Conservation (phyloP, 306 rosid species). For the Lagenaria siceraria region DNA sequence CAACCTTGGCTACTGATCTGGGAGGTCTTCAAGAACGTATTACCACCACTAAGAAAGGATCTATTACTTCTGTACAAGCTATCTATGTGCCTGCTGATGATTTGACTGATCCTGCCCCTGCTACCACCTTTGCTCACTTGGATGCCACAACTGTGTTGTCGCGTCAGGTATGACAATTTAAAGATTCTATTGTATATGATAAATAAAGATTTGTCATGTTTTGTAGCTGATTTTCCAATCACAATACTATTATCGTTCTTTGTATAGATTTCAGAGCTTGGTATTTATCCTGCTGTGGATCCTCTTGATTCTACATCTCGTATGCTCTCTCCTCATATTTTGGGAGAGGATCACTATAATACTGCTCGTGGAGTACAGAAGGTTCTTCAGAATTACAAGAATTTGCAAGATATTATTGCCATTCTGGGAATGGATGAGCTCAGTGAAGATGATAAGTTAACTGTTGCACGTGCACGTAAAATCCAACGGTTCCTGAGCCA, state of each 20-base stretch:
- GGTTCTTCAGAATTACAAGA: slow-evolving; percentile 93
- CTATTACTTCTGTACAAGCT: slow-evolving; percentile 98
- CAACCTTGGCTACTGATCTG: slow-evolving; percentile 94
- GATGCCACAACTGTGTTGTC: slow-evolving; percentile 98
- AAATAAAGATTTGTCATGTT: neutral
- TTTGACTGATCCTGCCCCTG: slow-evolving; percentile 99
- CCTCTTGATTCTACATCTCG: slow-evolving; percentile 97
- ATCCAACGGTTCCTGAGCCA: slow-evolving; percentile 75
- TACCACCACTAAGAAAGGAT: slow-evolving; percentile 96
- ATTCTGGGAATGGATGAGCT: slow-evolving; percentile 99
- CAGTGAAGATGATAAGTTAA: slow-evolving; percentile 94
- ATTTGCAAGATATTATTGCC: slow-evolving; percentile 97
- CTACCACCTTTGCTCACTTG: slow-evolving; percentile 97
- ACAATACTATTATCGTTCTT: neutral
- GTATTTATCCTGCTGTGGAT: slow-evolving; percentile 95
- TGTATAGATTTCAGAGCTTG: slow-evolving; percentile 85
- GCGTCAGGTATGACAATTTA: slow-evolving; percentile 52
- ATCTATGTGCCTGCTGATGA: slow-evolving; percentile 99
- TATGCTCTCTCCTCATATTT: slow-evolving; percentile 95
- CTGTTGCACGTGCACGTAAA: slow-evolving; percentile 98
- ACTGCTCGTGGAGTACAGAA: slow-evolving; percentile 99
- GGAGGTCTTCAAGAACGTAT: slow-evolving; percentile 99
- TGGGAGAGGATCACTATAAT: slow-evolving; percentile 84
- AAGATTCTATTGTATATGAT: neutral
- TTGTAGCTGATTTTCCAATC: neutral